Base-by-base conservation (phyloP, 2,329 filamentous ascomycete species). In the Pestalotiopsis sp. region DNA sequence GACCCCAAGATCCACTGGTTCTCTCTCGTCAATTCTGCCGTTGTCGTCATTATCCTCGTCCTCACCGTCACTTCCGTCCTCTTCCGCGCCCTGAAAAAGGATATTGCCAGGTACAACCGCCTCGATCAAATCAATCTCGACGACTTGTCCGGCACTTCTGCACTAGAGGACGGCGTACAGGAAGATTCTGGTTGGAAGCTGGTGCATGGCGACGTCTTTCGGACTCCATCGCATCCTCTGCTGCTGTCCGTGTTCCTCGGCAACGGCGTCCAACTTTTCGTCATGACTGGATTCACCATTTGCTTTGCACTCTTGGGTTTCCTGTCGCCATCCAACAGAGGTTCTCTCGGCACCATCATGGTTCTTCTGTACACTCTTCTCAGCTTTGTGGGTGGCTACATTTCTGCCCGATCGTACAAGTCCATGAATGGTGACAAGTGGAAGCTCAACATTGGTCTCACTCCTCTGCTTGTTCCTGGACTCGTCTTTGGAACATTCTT, bases 1-100 rank as follows among this genome's bases (percentile, higher is more conserved):
- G 95, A 98, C 80, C 95, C 96, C 66, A 97, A 96, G 85, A 98
- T 99, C 75, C 96, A 99, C 81, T 99, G 96, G 96, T 97, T 98
- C 84, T 98, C 95, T 69, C 90, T 99, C 64, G 93, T 98, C 82
- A 97, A 97, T 81, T 98, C 95, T 45, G 93, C 96, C 64, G 91
- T 98, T 59, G 97, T 99, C 71, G 95, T 99, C 64, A 87, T 97
- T 63, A 96, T 98, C 81, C 86, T 98, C 56, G 91, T 95, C 45
- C 89, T 94, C 60, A 97, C 96, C 75, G 96, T 99, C 71, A 92
- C 92, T 80, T 97, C 95, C n/a, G 93, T 98, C 61, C 86, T 99
- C 17, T 85, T 97, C 68, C 90, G 95, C 66, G 94, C 95, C 1
- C 84, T 99, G 69, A 92, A 91, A 81, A 98, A 97, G 85, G 96